Evolutionary conservation across 163 green algal genomes (phyloP).

Genomic region (Scenedesmus sp.): DNA sequence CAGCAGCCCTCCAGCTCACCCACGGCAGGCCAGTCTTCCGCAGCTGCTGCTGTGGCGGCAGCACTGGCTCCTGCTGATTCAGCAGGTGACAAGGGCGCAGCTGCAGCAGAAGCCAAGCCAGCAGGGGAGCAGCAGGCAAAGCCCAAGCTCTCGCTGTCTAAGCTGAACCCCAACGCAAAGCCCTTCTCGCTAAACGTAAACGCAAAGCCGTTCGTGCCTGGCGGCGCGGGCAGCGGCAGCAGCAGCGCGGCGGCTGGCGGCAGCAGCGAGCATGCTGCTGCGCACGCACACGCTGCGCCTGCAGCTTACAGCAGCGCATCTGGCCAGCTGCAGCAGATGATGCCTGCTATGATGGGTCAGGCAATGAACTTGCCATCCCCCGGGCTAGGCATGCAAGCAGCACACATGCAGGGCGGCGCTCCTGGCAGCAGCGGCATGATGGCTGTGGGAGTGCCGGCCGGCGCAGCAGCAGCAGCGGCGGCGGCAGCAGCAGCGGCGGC

Average conservation of each 20-base stretch:
- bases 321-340: constrained; percentile 17
- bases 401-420: background rate
- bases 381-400: background rate
- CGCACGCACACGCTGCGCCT: background rate
- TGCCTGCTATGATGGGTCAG: background rate
- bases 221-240: constrained; percentile 16
- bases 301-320: constrained; percentile 11
- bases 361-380: background rate
- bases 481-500: constrained; percentile 1
- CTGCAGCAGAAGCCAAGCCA: background rate
- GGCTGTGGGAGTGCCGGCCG: background rate
- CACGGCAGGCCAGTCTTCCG: constrained; percentile 8
- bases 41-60: constrained; percentile 13
- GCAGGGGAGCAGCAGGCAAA: background rate
- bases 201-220: constrained; percentile 71
- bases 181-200: constrained; percentile 73
- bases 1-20: background rate
- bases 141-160: constrained; percentile 27
- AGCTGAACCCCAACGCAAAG: constrained; percentile 75
- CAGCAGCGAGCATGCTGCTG: background rate
- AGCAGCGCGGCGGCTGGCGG: background rate
- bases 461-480: background rate
- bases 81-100: background rate
- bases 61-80: background rate
- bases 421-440: constrained; percentile 20